Base-by-base conservation (phyloP, 768 basidiomycete species). In the Tricholomella constricta region DNA sequence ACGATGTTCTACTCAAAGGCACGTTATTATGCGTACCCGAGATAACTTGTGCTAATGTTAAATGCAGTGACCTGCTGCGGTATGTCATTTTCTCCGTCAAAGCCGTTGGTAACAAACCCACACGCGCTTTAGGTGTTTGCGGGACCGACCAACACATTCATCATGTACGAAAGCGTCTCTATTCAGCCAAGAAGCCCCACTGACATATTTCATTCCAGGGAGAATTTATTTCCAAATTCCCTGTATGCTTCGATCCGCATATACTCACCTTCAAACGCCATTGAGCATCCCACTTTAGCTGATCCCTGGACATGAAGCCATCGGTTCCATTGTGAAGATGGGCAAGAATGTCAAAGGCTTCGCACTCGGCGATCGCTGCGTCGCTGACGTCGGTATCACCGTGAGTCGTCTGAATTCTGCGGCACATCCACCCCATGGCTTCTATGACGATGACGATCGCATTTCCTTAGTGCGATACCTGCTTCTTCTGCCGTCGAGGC, bases 401-500 rank as follows among this genome's bases (percentile, higher is more conserved):
- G 89, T 87, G 53, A 60, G 62, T 47, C 19, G 22, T 22, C 41
- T 15, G 20, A 5, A 1, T 19, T 8, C 38, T 12, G 60, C 46
- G 38, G 37, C 52, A 56, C 29, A 51, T 45, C 55, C 52, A 57
- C 55, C 31, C 36, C 23, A n/a, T 27, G n/a, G 12, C 36, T 40
- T 44, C 11, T 47, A 19, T 44, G 40, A 50, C 48, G 40, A 59
- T 54, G 48, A 51, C 36, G 35, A 55, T 57, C 53, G 45, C 37
- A 15, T 49, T 31, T 26, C 8, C 15, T 11, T 58, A 91, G 89
- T 94, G 93, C 72, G 88, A 84, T 7, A 78, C 76, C 54, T 95
- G 93, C 70, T 92, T 93, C 73, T 93, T 84, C 73, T 95, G 94
- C 70, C 83, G 91, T 46, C 82, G 90, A 38, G 92, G 91, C n/a